Evolutionary conservation across 768 basidiomycete species (phyloP), one percentile per base, ranked within the genome.

Genomic region (Rhodotorula babjevae): DNA sequence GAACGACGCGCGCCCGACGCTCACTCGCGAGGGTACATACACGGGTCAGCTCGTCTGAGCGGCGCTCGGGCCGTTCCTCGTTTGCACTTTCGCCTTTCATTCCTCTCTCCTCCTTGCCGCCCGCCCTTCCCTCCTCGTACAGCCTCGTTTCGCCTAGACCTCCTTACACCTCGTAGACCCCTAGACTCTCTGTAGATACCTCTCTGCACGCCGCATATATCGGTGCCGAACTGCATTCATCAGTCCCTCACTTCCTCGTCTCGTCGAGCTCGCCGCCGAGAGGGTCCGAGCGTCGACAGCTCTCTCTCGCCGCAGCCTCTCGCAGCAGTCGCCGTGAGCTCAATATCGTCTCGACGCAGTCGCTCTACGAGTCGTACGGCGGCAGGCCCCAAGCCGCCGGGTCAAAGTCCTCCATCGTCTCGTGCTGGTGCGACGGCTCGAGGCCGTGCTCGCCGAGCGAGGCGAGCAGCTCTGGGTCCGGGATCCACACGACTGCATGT

Each of bases 321-420:
- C 53, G 36, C 36, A 36, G 36, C 36, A 36, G n/a, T 36, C 36
- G 4, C 36, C 36, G 36, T 9, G 36, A 9, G 36, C 36, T 36
- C 36, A 9, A 36, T 36, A 36, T 36, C 36, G 25, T 3, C 23
- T 52, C 25, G 18, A 15, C 14, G 44, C 44, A 21, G 19, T 15
- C 3, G 12, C n/a, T 29, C 53, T 55, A 55, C n/a, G 9, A 27
- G 36, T 72, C 71, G 78, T 89, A 92, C 19, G 89, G 85, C 29
- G 91, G 91, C 42, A 93, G 82, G 5, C 90, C 92, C 90, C 90
- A 93, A 55, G 88, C 83, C 73, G 90, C 88, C 1, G 91, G 91
- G n/a, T 83, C 82, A 75, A 94, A 93, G 11, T 88, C 85, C 72
- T 88, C 87, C 23, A 93, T 78, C 10, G 89, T 87, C 1, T 21